Base-by-base conservation (phyloP, 108 stramenopile species). In the Licmophora abbreviata region DNA sequence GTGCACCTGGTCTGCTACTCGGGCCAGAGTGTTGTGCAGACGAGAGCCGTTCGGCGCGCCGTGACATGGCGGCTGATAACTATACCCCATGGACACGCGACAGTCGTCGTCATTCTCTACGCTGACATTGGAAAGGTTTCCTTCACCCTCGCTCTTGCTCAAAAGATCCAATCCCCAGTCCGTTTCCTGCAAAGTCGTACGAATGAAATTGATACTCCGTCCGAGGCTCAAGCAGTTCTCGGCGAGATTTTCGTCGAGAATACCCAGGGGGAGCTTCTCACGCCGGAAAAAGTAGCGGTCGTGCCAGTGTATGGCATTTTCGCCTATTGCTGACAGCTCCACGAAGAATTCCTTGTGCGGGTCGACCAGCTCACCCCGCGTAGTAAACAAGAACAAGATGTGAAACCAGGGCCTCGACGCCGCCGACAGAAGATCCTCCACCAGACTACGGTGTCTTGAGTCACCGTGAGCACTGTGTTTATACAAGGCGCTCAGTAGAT, bases 131-230 rank as follows among this genome's bases (percentile, higher is more conserved):
- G 52, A 30, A 26, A 21, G n/a, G 55, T 33, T 12, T 62, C 1
- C 27, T 5, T 42, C 29, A 7, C 29, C 51, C 17, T 60, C 63
- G 25, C 59, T 59, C 7, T 42, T 37, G 6, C 33, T 52, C 21
- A 48, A 37, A 0, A 67, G n/a, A 14, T 62, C 29, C 41, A 88
- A 63, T 21, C 73, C 71, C 86, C 86, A 88, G 31, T 73, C 73
- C 18, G 53, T 56, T 52, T 90, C 84, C 48, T 63, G 29, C n/a
- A 90, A 59, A 74, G 85, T 90, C 22, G 56, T 48, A 14, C 94
- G 78, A 51, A 98, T 79, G 40, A 96, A 98, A 62, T 96, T 98
- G 49, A 98, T 94, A 17, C 91, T 88, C 63, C 94, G 93, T 12
- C 97, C 97, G 7, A 94, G 77, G 14, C 72, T 72, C 11, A 94